A percentile compares a stretch with the other conserved stretches of the same genome.
Evolutionary conservation across 2,329 filamentous ascomycete genomes (phyloP).

Genomic region (Epichloe scottii): DNA sequence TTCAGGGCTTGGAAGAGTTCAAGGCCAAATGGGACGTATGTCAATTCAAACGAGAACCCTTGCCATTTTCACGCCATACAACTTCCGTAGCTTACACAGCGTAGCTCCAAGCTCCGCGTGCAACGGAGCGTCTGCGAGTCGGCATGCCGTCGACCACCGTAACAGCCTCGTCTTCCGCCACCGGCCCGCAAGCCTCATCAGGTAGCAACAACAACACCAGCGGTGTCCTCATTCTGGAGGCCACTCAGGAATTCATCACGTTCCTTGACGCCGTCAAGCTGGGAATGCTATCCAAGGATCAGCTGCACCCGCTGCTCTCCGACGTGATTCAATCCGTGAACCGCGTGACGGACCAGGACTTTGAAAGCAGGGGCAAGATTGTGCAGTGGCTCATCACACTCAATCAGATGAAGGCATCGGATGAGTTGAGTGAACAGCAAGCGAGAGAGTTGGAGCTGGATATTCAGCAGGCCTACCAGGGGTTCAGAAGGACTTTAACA

Average conservation of each 20-base stretch:
- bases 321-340: constrained; percentile 97
- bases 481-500: constrained; percentile 71
- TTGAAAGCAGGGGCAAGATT: constrained; percentile 92
- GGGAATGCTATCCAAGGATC: constrained; percentile 86
- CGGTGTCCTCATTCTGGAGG: constrained; percentile 65
- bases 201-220: constrained; percentile 35
- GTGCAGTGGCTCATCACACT: constrained; percentile 96
- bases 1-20: constrained; percentile 80
- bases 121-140: constrained; percentile 82
- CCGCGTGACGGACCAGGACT: constrained; percentile 89
- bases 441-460: constrained; percentile 82
- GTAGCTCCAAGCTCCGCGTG: constrained; percentile 86
- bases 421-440: constrained; percentile 79
- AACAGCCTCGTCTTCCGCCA: constrained; percentile 37
- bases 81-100: constrained; percentile 4
- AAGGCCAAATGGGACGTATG: constrained; percentile 83
- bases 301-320: constrained; percentile 85
- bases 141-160: constrained; percentile 80
- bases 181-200: constrained; percentile 29
- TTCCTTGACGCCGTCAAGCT: constrained; percentile 91
- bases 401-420: constrained; percentile 94
- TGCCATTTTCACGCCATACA: background rate
- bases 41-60: background rate
- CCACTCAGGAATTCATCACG: constrained; percentile 97
- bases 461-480: constrained; percentile 87